Percentiles rank a stretch among this genome's conserved stretches.
These are phyloP conservation scores for Fusarium napiforme DNA, from an alignment of 2,329 filamentous ascomycete genomes.

Conservation along the genomic window DNA sequence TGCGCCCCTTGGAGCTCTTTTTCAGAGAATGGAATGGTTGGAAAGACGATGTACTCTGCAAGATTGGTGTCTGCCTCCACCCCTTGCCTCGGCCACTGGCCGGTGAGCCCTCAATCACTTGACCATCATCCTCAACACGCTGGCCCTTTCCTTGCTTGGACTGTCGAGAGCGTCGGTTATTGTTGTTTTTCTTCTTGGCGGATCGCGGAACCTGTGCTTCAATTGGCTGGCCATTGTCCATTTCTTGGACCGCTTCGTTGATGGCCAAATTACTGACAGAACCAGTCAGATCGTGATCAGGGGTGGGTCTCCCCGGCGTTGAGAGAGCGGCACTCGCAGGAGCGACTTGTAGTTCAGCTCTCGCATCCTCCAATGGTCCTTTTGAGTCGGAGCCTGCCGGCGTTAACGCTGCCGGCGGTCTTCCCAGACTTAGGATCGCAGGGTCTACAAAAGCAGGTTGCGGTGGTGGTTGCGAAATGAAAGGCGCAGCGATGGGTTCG, in stretches of 20 bases:
- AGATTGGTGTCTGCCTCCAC: slow-evolving; percentile 69
- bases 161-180: slow-evolving; percentile 47
- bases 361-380: slow-evolving; percentile 17
- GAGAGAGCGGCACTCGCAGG: slow-evolving; percentile 20
- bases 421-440: slow-evolving; percentile 78
- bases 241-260: slow-evolving; percentile 24
- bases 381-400: slow-evolving; percentile 39
- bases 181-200: slow-evolving; percentile 49
- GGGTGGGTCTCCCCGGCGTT: slow-evolving; percentile 28
- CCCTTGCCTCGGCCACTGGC: slow-evolving; percentile 60
- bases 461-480: slow-evolving; percentile 43
- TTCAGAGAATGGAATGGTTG: slow-evolving; percentile 72
- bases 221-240: slow-evolving; percentile 30
- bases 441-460: slow-evolving; percentile 76
- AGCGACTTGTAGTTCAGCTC: slow-evolving; percentile 27
- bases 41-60: slow-evolving; percentile 70
- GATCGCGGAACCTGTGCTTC: slow-evolving; percentile 39
- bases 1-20: slow-evolving; percentile 62
- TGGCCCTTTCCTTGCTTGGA: slow-evolving; percentile 48
- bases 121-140: slow-evolving; percentile 43
- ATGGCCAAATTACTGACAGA: slow-evolving; percentile 45
- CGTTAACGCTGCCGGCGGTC: slow-evolving; percentile 50
- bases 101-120: slow-evolving; percentile 39
- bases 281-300: slow-evolving; percentile 42
- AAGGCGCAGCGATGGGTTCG: slow-evolving; percentile 42